A percentile compares a stretch with the other conserved stretches of the same genome.
Conservation (phyloP, 768 basidiomycete genomes). For the Pulveroboletus sp. region DNA sequence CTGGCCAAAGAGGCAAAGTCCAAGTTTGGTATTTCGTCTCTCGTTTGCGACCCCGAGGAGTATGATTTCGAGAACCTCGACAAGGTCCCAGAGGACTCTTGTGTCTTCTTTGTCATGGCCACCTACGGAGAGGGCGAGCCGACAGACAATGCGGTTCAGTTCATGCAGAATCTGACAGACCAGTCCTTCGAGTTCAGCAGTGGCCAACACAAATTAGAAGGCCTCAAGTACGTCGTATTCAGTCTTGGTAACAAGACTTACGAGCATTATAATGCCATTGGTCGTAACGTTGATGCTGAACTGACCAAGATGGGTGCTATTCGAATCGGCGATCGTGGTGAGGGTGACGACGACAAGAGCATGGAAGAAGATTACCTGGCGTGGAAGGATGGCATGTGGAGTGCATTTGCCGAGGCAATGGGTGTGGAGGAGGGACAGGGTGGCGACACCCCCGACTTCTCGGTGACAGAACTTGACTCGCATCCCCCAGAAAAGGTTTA, state of each 20-base stretch:
- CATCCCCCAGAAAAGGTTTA: conserved; percentile 87
- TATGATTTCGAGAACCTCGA: conserved; percentile 98
- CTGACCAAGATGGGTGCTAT: conserved; percentile 76
- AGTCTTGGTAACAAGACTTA: conserved; percentile 91
- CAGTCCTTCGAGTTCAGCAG: conserved; percentile 83
- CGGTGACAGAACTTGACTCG: conserved; percentile 75
- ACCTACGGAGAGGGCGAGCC: conserved; percentile 99
- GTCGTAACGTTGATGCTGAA: conserved; percentile 67
- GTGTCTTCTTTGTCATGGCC: conserved; percentile 93
- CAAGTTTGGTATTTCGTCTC: conserved; percentile 90
- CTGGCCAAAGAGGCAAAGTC: conserved; percentile 97
- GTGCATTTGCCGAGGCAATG: conserved; percentile 75
- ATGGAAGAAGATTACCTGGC: conserved; percentile 99
- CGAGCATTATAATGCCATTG: conserved; percentile 94
- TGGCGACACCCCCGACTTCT: conserved; percentile 91
- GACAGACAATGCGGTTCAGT: conserved; percentile 93
- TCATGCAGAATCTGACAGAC: conserved; percentile 90
- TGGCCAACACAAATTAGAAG: conserved; percentile 68
- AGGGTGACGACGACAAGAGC: conserved; percentile 98
- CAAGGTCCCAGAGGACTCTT: conserved; percentile 79
- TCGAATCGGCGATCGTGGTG: conserved; percentile 85
- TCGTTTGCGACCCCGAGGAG: conserved; percentile 98
- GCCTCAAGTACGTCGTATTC: conserved; percentile 93
- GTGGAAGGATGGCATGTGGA: conserved; percentile 99
- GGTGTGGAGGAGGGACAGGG: conserved; percentile 94